Base-by-base conservation (phyloP, 2,329 filamentous ascomycete genomes). In the Xylariomycetidae sp. region DNA sequence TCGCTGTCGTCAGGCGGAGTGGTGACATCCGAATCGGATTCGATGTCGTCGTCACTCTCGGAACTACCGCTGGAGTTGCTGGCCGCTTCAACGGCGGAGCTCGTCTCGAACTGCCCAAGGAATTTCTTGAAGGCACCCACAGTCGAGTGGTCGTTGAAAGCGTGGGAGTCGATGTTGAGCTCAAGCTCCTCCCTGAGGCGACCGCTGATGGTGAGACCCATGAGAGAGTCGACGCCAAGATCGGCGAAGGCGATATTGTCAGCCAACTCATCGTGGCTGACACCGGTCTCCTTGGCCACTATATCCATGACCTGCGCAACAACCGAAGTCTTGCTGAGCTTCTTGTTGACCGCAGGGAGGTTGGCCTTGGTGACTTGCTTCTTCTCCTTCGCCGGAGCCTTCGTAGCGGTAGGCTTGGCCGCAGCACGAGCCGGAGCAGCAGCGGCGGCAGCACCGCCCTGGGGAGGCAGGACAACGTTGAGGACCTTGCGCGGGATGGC, bases 391-490 rank as follows among this genome's bases (percentile, higher is more conserved):
- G 46, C 35, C 32, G 49, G 29, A 17, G 63, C 56, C 41, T 64
- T 57, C 22, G 58, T 46, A 20, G 58, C 48, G 28, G 60, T 52
- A 32, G 58, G 38, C 29, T 60, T 56, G 24, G 60, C 48, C 19
- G 60, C 46, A 30, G 58, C 47, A 29, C 60, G 58, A 32, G 58
- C 42, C 16, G 62, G 50, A 5, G 58, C 47, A 16, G 62, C 49
- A 19, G 57, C 53, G 25, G 61, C 57, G 15, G 60, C 56, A 24
- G 57, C 60, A 40, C 67, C 67, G 29, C 72, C 73, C 18, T 68
- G 64, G 2, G 78, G 78, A 34, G 80, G 79, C 41, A 85, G 61
- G 55, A 85, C 72, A 46, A 77, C 70, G 62, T 82, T 80, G 39
- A 84, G 65, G 16, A 79, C 66, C 47, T 74, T 72, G 48, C 80